Evolutionary conservation across 257 asterid genomes (phyloP).

Genomic region (Voacanga thouarsii): DNA sequence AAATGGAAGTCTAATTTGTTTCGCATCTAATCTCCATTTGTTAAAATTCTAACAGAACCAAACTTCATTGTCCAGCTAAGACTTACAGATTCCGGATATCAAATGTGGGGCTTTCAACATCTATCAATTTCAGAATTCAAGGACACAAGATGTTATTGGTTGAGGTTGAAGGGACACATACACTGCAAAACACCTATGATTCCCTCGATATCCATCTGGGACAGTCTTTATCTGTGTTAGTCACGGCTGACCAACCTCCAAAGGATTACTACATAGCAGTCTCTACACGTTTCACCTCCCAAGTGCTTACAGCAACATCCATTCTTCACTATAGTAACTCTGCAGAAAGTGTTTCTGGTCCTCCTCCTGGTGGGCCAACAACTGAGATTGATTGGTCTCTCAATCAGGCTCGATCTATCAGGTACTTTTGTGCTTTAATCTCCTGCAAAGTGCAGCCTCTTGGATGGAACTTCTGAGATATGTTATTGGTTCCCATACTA

Average conservation of each 20-base stretch:
- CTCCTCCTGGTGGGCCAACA: slow-evolving; percentile 43
- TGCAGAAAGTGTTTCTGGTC: slow-evolving; percentile 31
- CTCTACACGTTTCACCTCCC: slow-evolving; percentile 43
- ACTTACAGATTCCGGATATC: slow-evolving; percentile 48
- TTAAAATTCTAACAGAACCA: neutral
- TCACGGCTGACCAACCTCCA: slow-evolving; percentile 42
- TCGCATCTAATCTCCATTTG: neutral
- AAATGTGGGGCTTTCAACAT: slow-evolving; percentile 40
- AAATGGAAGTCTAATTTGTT: neutral
- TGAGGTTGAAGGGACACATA: slow-evolving; percentile 48
- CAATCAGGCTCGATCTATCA: slow-evolving; percentile 49
- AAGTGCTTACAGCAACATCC: slow-evolving; percentile 40
- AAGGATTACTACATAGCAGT: slow-evolving; percentile 32
- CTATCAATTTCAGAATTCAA: slow-evolving; percentile 43
- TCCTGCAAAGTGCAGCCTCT: neutral
- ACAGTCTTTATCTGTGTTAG: slow-evolving; percentile 43
- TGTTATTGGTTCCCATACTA: neutral
- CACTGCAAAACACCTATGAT: slow-evolving; percentile 37
- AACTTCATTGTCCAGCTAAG: slow-evolving; percentile 25
- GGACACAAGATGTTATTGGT: slow-evolving; percentile 46
- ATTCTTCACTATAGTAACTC: slow-evolving; percentile 43
- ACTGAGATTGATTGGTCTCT: slow-evolving; percentile 48
- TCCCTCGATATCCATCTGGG: slow-evolving; percentile 49
- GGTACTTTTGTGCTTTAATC: slow-evolving; percentile 23
- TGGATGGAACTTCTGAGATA: neutral